These are phyloP conservation scores for Cordyceps fumosorosea DNA, from an alignment of 2,329 filamentous ascomycete species.

Conservation along the genomic window DNA sequence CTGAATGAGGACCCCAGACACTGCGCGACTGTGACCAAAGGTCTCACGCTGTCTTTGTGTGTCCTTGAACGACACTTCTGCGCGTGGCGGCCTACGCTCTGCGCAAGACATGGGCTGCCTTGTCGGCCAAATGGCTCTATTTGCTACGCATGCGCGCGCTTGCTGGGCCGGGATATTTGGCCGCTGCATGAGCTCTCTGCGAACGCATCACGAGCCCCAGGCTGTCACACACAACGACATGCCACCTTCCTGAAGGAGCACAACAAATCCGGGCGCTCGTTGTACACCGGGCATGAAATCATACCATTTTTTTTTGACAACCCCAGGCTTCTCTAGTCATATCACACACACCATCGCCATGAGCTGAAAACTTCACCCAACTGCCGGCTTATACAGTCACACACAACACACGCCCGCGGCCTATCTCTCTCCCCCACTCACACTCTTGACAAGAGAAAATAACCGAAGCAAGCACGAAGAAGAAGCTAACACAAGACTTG, in stretches of 20 bases:
- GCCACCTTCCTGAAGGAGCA: background rate
- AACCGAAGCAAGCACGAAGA: slow-evolving; percentile 9
- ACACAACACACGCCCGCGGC: background rate
- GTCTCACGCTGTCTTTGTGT: background rate
- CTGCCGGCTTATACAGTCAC: background rate
- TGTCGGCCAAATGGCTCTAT: background rate
- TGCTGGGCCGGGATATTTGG: background rate
- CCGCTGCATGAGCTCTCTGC: background rate
- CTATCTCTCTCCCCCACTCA: background rate
- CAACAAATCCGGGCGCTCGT: background rate
- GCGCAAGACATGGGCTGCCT: background rate
- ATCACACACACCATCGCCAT: background rate
- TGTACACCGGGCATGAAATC: background rate
- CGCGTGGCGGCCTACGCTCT: background rate
- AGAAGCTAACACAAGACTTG: slow-evolving; percentile 15
- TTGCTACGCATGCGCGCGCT: background rate
- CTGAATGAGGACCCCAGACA: background rate
- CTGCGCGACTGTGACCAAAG: background rate
- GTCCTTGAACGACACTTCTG: background rate
- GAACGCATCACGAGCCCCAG: background rate
- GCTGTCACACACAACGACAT: background rate
- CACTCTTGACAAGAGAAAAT: background rate
- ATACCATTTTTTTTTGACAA: background rate
- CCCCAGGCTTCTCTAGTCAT: background rate
- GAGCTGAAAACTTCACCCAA: background rate